Percentiles rank a stretch among this genome's conserved stretches.
Conservation (phyloP, 129 eudicot species). For the Apium graveolens region DNA sequence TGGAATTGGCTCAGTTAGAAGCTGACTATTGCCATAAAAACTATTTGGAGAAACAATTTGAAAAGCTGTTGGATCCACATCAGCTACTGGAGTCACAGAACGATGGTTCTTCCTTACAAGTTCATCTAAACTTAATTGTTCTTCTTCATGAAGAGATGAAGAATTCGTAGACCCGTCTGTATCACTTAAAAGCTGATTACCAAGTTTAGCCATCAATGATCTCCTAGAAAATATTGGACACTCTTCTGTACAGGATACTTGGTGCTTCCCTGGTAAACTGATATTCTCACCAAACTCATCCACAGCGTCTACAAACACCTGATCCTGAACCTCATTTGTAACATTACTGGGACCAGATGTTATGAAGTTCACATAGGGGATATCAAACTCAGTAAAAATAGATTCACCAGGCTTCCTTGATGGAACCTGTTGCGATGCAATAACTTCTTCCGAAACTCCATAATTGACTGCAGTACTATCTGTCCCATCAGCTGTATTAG, state of each 20-base stretch:
- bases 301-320: background rate
- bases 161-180: background rate
- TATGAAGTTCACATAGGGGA: conserved; percentile 4
- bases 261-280: background rate
- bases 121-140: conserved; percentile 15
- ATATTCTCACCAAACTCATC: conserved; percentile 18
- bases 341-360: conserved; percentile 13
- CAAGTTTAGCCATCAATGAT: background rate
- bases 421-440: background rate
- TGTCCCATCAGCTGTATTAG: conserved; percentile 10
- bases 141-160: conserved; percentile 5
- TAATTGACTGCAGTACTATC: conserved; percentile 8
- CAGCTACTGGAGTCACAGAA: conserved; percentile 11
- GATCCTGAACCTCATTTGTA: background rate
- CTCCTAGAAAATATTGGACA: background rate
- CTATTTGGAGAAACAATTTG: conserved; percentile 15
- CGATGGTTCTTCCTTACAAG: background rate
- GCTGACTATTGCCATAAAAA: conserved; percentile 16
- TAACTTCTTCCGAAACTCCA: background rate
- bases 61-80: conserved; percentile 11
- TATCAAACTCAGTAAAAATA: background rate
- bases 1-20: conserved; percentile 3
- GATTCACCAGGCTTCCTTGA: conserved; percentile 19
- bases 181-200: background rate
- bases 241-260: conserved; percentile 14